Conservation (phyloP, 257 asterid genomes). For the Linderniella brevidens region DNA sequence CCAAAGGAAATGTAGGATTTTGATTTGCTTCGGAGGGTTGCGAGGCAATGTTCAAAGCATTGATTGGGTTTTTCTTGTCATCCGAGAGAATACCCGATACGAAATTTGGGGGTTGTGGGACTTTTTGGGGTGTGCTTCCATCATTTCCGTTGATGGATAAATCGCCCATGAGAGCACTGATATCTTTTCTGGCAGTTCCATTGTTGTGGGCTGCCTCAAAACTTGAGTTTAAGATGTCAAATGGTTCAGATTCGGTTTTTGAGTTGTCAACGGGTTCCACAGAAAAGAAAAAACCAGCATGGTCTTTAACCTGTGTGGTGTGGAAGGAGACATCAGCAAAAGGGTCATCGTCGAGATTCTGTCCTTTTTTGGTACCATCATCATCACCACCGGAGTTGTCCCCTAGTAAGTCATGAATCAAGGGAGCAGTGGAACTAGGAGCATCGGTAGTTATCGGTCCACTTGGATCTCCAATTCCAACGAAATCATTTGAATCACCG, state of each 20-base stretch:
- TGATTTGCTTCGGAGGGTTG: conserved; percentile 39
- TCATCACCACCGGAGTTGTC: conserved; percentile 24
- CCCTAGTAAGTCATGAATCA: conserved; percentile 60
- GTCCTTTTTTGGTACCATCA: conserved; percentile 21
- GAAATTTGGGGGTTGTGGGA: conserved; percentile 8
- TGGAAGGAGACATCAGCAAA: conserved; percentile 90
- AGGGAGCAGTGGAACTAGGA: conserved; percentile 35
- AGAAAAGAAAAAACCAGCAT: conserved; percentile 44
- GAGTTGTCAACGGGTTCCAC: conserved; percentile 37
- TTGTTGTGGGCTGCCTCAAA: conserved; percentile 26
- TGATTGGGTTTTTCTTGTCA: conserved; percentile 22
- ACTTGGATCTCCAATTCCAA: neutral
- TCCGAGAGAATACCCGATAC: conserved; percentile 20
- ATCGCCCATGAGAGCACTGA: conserved; percentile 39
- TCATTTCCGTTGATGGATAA: conserved; percentile 37
- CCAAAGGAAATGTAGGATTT: conserved; percentile 40
- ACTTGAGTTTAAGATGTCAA: conserved; percentile 43
- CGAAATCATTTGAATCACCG: conserved; percentile 10
- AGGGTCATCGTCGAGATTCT: conserved; percentile 64
- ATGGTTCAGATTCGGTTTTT: conserved; percentile 37
- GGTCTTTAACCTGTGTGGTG: conserved; percentile 30
- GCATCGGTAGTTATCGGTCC: conserved; percentile 20
- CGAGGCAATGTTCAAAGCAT: conserved; percentile 34
- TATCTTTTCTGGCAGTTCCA: conserved; percentile 21
- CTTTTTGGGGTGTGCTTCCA: neutral